These are phyloP conservation scores for Pythium aristosporum DNA, from an alignment of 352 stramenopile genomes.

Conservation along the genomic window DNA sequence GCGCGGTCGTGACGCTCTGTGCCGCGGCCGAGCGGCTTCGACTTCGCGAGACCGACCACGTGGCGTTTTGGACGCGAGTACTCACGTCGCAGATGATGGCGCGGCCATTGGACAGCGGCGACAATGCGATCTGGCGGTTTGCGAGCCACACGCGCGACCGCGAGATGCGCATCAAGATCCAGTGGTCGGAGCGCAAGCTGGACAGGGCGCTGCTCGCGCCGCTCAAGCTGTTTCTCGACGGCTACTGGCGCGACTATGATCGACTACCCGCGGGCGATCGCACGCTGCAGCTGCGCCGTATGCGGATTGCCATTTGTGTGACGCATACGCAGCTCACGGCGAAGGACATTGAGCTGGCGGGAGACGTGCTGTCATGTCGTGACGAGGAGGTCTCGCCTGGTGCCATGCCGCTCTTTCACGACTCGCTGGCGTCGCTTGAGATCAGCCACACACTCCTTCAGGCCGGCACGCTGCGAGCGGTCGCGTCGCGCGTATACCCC, in stretches of 20 bases:
- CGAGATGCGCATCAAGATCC: conserved; percentile 13
- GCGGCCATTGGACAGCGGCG: conserved; percentile 6
- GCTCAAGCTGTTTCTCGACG: conserved; percentile 1
- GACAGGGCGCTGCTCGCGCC: conserved; percentile 12
- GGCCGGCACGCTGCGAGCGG: neutral
- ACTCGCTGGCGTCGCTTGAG: conserved; percentile 9
- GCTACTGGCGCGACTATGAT: neutral
- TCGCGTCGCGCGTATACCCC: conserved; percentile 17
- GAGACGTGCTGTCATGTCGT: neutral
- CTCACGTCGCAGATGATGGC: conserved; percentile 25
- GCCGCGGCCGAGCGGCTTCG: conserved; percentile 6
- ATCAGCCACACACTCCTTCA: conserved; percentile 10
- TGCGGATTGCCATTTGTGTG: conserved; percentile 13
- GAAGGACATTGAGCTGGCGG: conserved; percentile 13
- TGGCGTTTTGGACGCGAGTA: conserved; percentile 23
- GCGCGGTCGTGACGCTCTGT: conserved; percentile 9
- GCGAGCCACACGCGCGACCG: conserved; percentile 12
- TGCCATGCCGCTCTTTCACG: conserved; percentile 1
- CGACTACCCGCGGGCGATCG: neutral
- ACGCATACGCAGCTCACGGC: conserved; percentile 9
- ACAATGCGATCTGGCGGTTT: conserved; percentile 18
- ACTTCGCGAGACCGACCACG: conserved; percentile 2
- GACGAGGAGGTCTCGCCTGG: neutral
- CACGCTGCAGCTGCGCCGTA: conserved; percentile 1
- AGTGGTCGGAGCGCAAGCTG: conserved; percentile 9